Evolutionary conservation across 352 stramenopile species (phyloP).

Genomic region (Phytophthora fragariaefolia): DNA sequence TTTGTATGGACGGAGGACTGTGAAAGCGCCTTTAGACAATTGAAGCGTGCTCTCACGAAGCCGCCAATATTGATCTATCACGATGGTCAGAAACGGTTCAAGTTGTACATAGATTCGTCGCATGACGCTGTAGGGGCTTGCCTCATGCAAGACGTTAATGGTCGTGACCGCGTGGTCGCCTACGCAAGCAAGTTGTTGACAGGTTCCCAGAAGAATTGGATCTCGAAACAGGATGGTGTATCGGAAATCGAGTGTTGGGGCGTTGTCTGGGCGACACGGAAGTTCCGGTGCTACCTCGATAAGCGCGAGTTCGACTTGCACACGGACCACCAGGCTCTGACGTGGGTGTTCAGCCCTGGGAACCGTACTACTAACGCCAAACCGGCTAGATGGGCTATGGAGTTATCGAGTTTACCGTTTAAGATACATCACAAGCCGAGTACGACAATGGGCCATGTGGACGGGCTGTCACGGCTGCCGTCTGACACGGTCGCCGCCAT

Average conservation of each 20-base stretch:
- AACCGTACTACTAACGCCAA: constrained; percentile 7
- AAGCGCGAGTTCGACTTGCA: too few relatives aligned
- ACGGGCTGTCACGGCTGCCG: constrained; percentile 9
- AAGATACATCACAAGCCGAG: constrained; percentile 5
- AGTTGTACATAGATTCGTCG: constrained; percentile 5
- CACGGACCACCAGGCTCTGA: too few relatives aligned
- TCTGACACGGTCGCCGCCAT: not conserved
- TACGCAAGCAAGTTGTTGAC: too few relatives aligned
- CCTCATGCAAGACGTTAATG: constrained; percentile 3
- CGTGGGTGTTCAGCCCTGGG: too few relatives aligned
- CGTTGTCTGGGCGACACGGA: too few relatives aligned
- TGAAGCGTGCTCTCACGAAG: not conserved
- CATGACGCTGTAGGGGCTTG: constrained; percentile 1
- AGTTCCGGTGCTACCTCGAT: too few relatives aligned
- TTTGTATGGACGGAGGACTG: constrained; percentile 3
- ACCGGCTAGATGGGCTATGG: constrained; percentile 6
- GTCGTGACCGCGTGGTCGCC: not conserved
- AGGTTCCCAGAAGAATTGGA: too few relatives aligned
- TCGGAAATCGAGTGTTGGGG: constrained; percentile 4
- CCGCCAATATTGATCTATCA: constrained; percentile 8
- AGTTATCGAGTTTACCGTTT: constrained; percentile 7
- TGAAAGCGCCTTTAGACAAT: not conserved
- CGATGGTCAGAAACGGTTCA: not conserved
- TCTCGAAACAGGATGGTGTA: not conserved
- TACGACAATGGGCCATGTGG: constrained; percentile 4